Evolutionary conservation across 257 asterid species (phyloP).

Genomic region (Solanum medicagineum): DNA sequence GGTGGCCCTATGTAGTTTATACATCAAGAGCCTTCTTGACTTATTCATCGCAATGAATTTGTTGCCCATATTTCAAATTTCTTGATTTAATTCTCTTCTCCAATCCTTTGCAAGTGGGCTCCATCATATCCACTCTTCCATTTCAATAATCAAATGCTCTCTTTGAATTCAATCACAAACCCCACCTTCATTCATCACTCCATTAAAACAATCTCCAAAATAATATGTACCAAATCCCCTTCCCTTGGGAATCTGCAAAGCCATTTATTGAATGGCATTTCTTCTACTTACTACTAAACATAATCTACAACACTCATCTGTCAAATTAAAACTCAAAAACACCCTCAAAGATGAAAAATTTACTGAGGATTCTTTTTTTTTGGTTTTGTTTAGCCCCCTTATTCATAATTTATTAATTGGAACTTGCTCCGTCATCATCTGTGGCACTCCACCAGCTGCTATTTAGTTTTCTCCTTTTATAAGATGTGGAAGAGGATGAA

Average conservation of each 20-base stretch:
- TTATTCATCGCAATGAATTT: neutral
- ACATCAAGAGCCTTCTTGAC: conserved; percentile 8
- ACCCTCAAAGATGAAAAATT: conserved; percentile 32
- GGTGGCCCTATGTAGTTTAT: conserved; percentile 1
- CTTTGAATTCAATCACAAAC: conserved; percentile 40
- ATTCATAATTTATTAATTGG: conserved; percentile 9
- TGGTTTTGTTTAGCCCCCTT: neutral
- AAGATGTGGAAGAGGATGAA: conserved; percentile 37
- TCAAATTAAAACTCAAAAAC: conserved; percentile 35
- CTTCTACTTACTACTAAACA: conserved; percentile 14
- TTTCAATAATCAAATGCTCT: conserved; percentile 26
- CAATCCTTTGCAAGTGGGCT: conserved; percentile 13
- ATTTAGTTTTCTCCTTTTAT: conserved; percentile 67
- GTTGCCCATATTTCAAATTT: conserved; percentile 19
- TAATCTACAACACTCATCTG: conserved; percentile 52
- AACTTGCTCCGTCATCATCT: conserved; percentile 44
- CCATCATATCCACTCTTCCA: conserved; percentile 27
- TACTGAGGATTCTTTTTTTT: conserved; percentile 21
- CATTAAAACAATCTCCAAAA: conserved; percentile 25
- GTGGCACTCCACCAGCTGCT: conserved; percentile 24
- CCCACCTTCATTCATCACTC: conserved; percentile 28
- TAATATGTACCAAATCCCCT: conserved; percentile 51
- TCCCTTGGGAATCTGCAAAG: conserved; percentile 86
- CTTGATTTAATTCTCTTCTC: conserved; percentile 9
- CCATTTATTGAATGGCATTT: conserved; percentile 30